These are phyloP conservation scores for Clarireedia monteithiana DNA, from an alignment of 2,329 filamentous ascomycete species.

Conservation along the genomic window DNA sequence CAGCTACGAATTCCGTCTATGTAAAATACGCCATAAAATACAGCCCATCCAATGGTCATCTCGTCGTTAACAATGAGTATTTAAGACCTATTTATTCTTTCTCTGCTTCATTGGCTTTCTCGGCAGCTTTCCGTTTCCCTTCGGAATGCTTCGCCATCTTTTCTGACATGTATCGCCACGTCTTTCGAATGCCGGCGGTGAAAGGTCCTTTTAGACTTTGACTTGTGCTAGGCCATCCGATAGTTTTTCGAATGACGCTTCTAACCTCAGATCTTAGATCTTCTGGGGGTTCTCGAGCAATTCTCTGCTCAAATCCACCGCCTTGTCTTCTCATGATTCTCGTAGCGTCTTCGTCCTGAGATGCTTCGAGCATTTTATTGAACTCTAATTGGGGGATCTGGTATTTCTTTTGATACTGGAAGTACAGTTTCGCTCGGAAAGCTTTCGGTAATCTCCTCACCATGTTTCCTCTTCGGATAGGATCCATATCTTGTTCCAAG, in stretches of 20 bases:
- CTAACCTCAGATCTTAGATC: constrained; percentile 66
- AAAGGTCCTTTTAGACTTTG: constrained; percentile 80
- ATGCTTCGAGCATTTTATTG: constrained; percentile 72
- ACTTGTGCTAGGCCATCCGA: constrained; percentile 83
- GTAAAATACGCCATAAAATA: constrained; percentile 4
- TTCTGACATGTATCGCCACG: constrained; percentile 70
- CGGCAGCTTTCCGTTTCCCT: constrained; percentile 25
- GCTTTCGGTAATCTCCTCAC: constrained; percentile 79
- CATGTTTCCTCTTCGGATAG: constrained; percentile 87
- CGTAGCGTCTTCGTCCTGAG: constrained; percentile 59
- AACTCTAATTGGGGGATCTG: constrained; percentile 79
- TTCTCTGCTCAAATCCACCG: constrained; percentile 77
- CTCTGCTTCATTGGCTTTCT: constrained; percentile 6
- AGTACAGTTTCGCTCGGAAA: constrained; percentile 87
- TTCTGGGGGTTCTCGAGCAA: constrained; percentile 60
- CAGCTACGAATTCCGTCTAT: background rate
- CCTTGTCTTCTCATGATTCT: constrained; percentile 68
- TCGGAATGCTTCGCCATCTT: constrained; percentile 61
- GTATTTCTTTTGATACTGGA: constrained; percentile 88
- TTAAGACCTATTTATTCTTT: background rate
- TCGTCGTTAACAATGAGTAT: background rate
- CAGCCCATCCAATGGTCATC: background rate
- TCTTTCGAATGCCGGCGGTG: constrained; percentile 65
- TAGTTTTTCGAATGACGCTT: constrained; percentile 75
- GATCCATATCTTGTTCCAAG: constrained; percentile 87